These are phyloP conservation scores for Plectosphaerella cucumerina DNA, from an alignment of 2,329 filamentous ascomycete species.

Conservation along the genomic window DNA sequence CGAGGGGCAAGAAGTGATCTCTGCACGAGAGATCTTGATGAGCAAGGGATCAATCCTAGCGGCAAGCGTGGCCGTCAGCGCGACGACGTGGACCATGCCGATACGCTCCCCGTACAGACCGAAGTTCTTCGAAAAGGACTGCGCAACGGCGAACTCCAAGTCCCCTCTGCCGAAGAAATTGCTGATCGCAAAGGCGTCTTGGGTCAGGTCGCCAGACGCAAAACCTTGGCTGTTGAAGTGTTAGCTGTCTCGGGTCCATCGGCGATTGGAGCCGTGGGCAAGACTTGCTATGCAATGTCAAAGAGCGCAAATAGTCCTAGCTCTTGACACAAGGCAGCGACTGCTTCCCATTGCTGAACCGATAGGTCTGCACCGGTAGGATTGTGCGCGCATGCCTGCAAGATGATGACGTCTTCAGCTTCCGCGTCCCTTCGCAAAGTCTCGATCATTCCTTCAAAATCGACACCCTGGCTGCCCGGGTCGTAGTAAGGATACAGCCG, in stretches of 20 bases:
- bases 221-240: slow-evolving; percentile 26
- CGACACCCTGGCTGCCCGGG: slow-evolving; percentile 13
- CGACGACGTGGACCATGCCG: slow-evolving; percentile 13
- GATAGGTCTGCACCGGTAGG: slow-evolving; percentile 30
- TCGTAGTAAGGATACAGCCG: slow-evolving; percentile 26
- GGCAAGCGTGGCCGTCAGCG: neutral
- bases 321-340: slow-evolving; percentile 24
- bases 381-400: slow-evolving; percentile 34
- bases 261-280: too few species aligned
- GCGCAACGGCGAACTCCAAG: slow-evolving; percentile 21
- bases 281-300: slow-evolving; percentile 25
- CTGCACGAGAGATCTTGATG: neutral
- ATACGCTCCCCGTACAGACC: slow-evolving; percentile 31
- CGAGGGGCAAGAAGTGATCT: slow-evolving; percentile 19
- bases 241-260: neutral
- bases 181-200: slow-evolving; percentile 28
- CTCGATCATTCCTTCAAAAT: slow-evolving; percentile 23
- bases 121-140: slow-evolving; percentile 30
- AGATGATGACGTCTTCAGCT: slow-evolving; percentile 27
- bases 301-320: slow-evolving; percentile 28
- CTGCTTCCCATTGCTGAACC: slow-evolving; percentile 24
- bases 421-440: slow-evolving; percentile 18
- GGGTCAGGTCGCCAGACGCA: slow-evolving; percentile 24
- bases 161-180: slow-evolving; percentile 16
- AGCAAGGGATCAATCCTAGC: neutral